These are phyloP conservation scores for Tetragonia tetragonoides DNA, from an alignment of 148 eudicot species.

Conservation along the genomic window DNA sequence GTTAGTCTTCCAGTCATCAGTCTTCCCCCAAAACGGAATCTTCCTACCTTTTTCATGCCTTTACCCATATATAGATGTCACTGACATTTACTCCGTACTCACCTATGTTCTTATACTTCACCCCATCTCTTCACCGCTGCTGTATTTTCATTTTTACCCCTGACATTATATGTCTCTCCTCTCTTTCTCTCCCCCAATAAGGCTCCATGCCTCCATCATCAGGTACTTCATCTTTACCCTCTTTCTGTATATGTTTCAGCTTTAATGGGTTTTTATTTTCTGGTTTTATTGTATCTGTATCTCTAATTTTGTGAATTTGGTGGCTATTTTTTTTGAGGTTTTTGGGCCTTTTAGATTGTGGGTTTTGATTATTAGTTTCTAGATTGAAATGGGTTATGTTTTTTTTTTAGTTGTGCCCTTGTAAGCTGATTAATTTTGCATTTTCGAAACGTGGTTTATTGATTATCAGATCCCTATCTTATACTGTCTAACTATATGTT, in stretches of 20 bases:
- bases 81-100: too few relatives aligned
- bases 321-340: slow-evolving; percentile 12
- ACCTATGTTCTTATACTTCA: too few relatives aligned
- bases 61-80: too few relatives aligned
- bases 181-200: neutral
- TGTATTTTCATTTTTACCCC: too few relatives aligned
- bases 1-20: too few relatives aligned
- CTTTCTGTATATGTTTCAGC: neutral
- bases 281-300: too few relatives aligned
- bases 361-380: slow-evolving; percentile 13
- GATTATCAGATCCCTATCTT: slow-evolving; percentile 18
- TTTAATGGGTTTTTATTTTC: too few relatives aligned
- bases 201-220: neutral
- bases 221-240: slow-evolving; percentile 9
- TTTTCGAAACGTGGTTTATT: neutral
- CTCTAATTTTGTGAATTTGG: too few relatives aligned
- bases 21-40: too few relatives aligned
- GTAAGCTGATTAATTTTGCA: neutral
- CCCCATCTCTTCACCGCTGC: too few relatives aligned
- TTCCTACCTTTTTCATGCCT: too few relatives aligned
- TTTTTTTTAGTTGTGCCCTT: neutral
- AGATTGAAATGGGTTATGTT: slow-evolving; percentile 14
- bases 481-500: neutral
- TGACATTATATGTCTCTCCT: too few relatives aligned
- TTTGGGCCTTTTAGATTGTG: slow-evolving; percentile 9